phyloP scores from a whole-genome alignment of 2,329 filamentous ascomycete species.

The Pseudogymnoascus sp. region DNA sequence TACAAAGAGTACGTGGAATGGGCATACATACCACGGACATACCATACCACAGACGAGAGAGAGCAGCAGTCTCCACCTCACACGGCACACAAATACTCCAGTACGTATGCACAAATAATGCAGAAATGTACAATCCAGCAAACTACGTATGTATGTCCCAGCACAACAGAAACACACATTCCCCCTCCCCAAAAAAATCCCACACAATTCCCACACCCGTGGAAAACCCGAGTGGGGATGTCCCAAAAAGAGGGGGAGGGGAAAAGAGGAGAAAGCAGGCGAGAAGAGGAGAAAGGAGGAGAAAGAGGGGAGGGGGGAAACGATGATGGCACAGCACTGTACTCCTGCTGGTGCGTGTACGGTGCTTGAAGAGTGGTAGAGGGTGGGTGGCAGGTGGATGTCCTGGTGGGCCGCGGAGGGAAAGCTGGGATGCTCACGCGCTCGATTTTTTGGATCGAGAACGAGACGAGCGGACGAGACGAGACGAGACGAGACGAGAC shows the following conservation, averaged over 20 bases:
- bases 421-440: conserved; percentile 1
- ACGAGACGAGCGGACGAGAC: no score
- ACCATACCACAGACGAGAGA: no score
- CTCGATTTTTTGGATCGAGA: not conserved
- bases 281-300: not conserved
- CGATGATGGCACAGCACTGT: not conserved
- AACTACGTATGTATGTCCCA: no score
- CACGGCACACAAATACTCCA: not conserved
- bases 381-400: not conserved
- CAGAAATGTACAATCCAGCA: no score
- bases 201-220: no score
- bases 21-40: not conserved
- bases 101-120: no score
- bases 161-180: no score
- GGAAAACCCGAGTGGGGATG: not conserved
- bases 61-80: not conserved
- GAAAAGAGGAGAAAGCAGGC: not conserved
- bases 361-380: not conserved
- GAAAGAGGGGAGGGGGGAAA: not conserved
- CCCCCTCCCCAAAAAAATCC: no score
- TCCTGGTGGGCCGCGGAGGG: not conserved
- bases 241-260: not conserved
- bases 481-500: no score
- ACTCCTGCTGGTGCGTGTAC: not conserved
- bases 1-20: not conserved